Evolutionary conservation across 1,284 basidiomycete genomes (phyloP), one percentile per base, ranked within the genome.

Genomic region (Sphagnurus paluster): DNA sequence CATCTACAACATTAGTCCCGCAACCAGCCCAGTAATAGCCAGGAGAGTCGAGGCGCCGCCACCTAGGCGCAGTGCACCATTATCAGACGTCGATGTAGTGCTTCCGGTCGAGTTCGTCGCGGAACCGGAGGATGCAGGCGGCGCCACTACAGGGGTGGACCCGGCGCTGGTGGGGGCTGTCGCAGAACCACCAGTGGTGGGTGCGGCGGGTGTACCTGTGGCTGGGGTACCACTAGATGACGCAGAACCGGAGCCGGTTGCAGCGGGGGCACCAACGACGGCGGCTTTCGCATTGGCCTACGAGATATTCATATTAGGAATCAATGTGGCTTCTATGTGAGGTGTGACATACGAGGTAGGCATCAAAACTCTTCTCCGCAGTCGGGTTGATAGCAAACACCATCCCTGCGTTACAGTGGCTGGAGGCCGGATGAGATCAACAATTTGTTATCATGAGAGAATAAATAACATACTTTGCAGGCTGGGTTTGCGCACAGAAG

Each of bases 331-430:
- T 25, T 19, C 3, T 11, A 21, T 5, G 3, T 20, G 8, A 19
- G 29, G 37, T 1, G 16, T 36, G 17, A 4, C 6, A 13, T 54
- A 69, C 73, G 64, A 72, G 66, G 74, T 74, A 80, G n/a, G 65
- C 63, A 3, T 52, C 63, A 49, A 75, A 76, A 17, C 65, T 66
- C 62, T 73, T 74, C 10, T 62, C 61, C 1, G 68, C 61, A 7
- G 72, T 66, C 1, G 76, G 68, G 57, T 79, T 79, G 11, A 79
- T 58, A 10, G 76, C 70, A 53, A 79, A 79, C 19, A 77, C 77
- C 77, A 79, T 79, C 54, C 76, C 76, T 21, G 52, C 39, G 21
- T 57, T 33, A 53, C 75, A 77, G 50, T 76, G 72, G 28, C 66
- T 70, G 35, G 10, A 16, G 32, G 16, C 28, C 19, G 3, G 40